Evolutionary conservation across 2,329 filamentous ascomycete genomes (phyloP), one percentile per base, ranked within the genome.

Genomic region (Fusarium tupiense): DNA sequence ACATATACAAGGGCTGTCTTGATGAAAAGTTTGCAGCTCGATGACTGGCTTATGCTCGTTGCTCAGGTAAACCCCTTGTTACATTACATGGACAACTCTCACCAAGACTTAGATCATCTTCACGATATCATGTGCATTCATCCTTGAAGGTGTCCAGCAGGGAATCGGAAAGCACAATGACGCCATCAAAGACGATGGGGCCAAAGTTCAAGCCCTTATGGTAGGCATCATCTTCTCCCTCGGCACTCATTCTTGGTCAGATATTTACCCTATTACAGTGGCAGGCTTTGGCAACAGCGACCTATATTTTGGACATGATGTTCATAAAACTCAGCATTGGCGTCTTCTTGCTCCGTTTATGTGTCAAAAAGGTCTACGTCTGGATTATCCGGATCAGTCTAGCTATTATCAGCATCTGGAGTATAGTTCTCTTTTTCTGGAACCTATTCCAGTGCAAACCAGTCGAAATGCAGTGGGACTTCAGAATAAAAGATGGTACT

Each of bases 241-340:
- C 24, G 22, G n/a, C 50, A 31, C n/a, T 20, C 24, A 16, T 20
- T n/a, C 24, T 24, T 24, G n/a, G 24, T 37, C 41, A 40, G 14
- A 35, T 67, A 41, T 68, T 78, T 11, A 78, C 64, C 57, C 31
- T 13, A 12, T 47, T 50, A 40, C 44, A 88, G 84, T 88, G 84
- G 80, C 87, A 89, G 81, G 85, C 87, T 31, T 74, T 89, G 37
- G 85, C 86, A 17, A 86, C 87, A 2, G 85, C 84, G 12, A 85
- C 84, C 5, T 89, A 89, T 63, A 80, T 89, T 50, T 71, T 85
- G 16, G 83, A 88, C 69, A 89, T 90, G 87, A 85, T 88, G 83
- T 85, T 89, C 68, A 85, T 88, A 79, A 90, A 90, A 79, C 79
- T 89, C 58, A 88, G 88, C 79, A 88, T 89, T 56, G 86, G 84